Percentiles rank a stretch among this genome's conserved stretches.
Evolutionary conservation across 257 asterid species (phyloP).

Genomic region (Lycium ferocissimum): DNA sequence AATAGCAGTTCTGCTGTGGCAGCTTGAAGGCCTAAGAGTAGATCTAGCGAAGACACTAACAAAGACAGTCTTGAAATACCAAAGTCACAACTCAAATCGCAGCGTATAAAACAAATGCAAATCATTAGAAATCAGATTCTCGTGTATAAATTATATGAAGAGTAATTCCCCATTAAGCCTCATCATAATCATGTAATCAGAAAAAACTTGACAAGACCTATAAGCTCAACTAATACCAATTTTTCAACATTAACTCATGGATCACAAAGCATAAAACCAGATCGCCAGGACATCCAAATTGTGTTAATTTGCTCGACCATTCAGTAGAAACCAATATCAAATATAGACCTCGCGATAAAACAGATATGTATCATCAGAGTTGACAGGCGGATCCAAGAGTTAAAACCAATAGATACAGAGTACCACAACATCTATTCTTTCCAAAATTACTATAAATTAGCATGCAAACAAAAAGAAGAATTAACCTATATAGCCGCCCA

Average conservation of each 20-base stretch:
- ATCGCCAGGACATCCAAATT: background rate
- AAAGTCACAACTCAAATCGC: background rate
- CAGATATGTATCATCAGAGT: background rate
- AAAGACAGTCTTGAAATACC: background rate
- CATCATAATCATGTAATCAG: background rate
- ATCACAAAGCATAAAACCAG: background rate
- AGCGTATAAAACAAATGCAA: background rate
- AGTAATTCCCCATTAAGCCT: background rate
- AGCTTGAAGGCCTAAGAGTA: background rate
- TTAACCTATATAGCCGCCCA: too few species aligned
- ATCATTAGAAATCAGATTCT: background rate
- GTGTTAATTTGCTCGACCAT: background rate
- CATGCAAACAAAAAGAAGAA: background rate
- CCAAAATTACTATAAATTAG: background rate
- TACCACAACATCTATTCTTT: background rate
- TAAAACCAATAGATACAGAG: background rate
- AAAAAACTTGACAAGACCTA: background rate
- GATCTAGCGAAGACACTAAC: background rate
- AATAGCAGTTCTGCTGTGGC: too few species aligned
- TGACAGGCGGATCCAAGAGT: background rate
- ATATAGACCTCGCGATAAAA: background rate
- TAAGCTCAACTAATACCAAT: background rate
- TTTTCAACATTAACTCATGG: background rate
- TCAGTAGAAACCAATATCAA: background rate
- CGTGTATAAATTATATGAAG: background rate